Evolutionary conservation across 2,329 filamentous ascomycete genomes (phyloP).

Genomic region (Fonsecaea pedrosoi): DNA sequence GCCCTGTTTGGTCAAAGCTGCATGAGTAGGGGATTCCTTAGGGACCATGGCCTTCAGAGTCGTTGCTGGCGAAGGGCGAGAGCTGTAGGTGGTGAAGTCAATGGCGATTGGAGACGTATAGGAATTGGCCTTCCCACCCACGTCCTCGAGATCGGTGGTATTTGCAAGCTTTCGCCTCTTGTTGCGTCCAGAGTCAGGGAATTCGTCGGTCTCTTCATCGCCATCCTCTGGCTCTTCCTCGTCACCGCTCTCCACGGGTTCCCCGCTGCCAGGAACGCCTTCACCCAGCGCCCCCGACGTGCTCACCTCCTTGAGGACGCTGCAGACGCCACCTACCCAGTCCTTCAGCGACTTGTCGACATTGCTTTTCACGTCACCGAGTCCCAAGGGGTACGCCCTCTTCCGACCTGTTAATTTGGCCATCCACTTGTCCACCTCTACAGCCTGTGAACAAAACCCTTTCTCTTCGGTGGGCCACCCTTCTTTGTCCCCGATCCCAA

Average conservation of each 20-base stretch:
- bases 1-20: constrained; percentile 90
- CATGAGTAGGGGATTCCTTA: constrained; percentile 84
- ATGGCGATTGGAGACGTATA: constrained; percentile 67
- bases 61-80: constrained; percentile 44
- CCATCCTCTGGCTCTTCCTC: constrained; percentile 67
- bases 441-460: constrained; percentile 92
- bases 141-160: constrained; percentile 83
- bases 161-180: constrained; percentile 55
- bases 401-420: constrained; percentile 88
- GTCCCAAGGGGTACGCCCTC: constrained; percentile 84
- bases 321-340: constrained; percentile 77
- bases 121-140: constrained; percentile 52
- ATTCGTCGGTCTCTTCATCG: constrained; percentile 57
- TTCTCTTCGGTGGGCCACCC: constrained; percentile 91
- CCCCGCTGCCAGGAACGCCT: constrained; percentile 79
- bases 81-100: constrained; percentile 74
- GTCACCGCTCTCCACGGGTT: constrained; percentile 82
- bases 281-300: constrained; percentile 63
- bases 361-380: constrained; percentile 84
- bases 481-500: constrained; percentile 89
- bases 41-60: constrained; percentile 91
- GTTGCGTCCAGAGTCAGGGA: constrained; percentile 47
- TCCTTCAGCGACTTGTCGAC: constrained; percentile 71
- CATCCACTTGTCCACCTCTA: constrained; percentile 93
- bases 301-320: constrained; percentile 68